phyloP scores from a whole-genome alignment of 2,329 filamentous ascomycete species.

The Colletotrichum filicis region DNA sequence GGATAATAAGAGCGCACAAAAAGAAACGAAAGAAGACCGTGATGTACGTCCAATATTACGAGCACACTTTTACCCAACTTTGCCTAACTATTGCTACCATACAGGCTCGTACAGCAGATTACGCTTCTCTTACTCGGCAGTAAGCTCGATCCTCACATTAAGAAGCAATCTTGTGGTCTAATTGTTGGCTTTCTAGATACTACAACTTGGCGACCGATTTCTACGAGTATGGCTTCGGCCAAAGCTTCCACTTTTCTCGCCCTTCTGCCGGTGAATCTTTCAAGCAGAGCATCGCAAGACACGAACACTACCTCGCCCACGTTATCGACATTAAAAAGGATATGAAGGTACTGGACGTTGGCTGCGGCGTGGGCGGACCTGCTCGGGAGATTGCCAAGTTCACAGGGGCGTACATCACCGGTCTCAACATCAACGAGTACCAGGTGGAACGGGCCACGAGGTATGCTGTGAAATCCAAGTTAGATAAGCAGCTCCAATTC shows the following conservation, averaged over 20 bases:
- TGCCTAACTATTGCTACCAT: not conserved
- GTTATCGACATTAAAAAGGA: slow-evolving; percentile 86
- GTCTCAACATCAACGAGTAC: slow-evolving; percentile 99
- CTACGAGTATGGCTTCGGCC: slow-evolving; percentile 97
- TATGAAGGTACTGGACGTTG: slow-evolving; percentile 94
- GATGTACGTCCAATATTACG: slow-evolving; percentile 64
- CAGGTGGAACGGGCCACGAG: slow-evolving; percentile 93
- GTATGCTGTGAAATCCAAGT: slow-evolving; percentile 84
- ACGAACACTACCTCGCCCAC: slow-evolving; percentile 97
- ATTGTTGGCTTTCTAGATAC: slow-evolving; percentile 67
- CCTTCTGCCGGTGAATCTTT: slow-evolving; percentile 90
- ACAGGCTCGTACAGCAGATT: slow-evolving; percentile 84
- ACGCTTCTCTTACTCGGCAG: slow-evolving; percentile 93
- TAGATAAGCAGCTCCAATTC: slow-evolving; percentile 83
- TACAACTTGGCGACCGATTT: slow-evolving; percentile 97
- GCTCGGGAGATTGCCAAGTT: slow-evolving; percentile 98
- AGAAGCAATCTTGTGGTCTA: not conserved
- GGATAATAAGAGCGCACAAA: slow-evolving; percentile 83
- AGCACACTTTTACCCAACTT: not conserved
- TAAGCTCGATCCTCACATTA: slow-evolving; percentile 56
- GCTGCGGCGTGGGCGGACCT: slow-evolving; percentile 95
- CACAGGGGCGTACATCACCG: slow-evolving; percentile 87
- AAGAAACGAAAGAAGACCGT: slow-evolving; percentile 86
- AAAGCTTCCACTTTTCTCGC: slow-evolving; percentile 97
- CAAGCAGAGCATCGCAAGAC: slow-evolving; percentile 90